Conservation (phyloP, 768 basidiomycete genomes). For the Leucogyrophana mollusca region DNA sequence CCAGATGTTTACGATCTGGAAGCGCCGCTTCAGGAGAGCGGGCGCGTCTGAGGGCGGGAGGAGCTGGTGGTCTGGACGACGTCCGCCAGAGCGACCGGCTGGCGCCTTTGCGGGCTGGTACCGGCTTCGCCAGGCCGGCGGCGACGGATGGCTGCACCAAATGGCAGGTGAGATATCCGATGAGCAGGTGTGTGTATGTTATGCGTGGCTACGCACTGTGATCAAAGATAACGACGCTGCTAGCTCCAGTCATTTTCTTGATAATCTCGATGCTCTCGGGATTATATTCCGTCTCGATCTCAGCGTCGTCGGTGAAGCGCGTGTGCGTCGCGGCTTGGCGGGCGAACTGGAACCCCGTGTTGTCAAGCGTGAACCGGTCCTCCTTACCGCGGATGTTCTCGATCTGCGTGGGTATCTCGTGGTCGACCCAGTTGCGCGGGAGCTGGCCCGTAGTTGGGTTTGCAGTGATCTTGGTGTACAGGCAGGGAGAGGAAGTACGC, state of each 20-base stretch:
- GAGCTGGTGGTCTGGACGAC: conserved; percentile 45
- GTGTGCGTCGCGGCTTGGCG: conserved; percentile 21
- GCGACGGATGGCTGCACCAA: conserved; percentile 40
- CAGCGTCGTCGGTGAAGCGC: conserved; percentile 33
- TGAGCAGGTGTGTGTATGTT: not conserved
- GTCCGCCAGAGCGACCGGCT: conserved; percentile 42
- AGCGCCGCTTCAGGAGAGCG: conserved; percentile 40
- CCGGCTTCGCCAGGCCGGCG: conserved; percentile 35
- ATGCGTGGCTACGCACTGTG: conserved; percentile 31
- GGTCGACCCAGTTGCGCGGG: conserved; percentile 21
- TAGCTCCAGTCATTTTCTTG: conserved; percentile 38
- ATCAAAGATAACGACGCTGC: conserved; percentile 38
- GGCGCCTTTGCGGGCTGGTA: conserved; percentile 38
- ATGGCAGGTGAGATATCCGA: not conserved
- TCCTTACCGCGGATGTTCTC: conserved; percentile 36
- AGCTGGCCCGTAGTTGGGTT: conserved; percentile 12
- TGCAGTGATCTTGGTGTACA: conserved; percentile 14
- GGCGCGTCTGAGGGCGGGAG: conserved; percentile 38
- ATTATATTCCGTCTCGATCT: conserved; percentile 38
- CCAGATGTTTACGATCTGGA: conserved; percentile 57
- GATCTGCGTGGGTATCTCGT: conserved; percentile 23
- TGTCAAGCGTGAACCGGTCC: conserved; percentile 29
- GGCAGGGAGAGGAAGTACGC: conserved; percentile 16
- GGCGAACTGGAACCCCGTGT: conserved; percentile 34
- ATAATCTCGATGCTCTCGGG: conserved; percentile 36